Percentiles rank a stretch among this genome's conserved stretches.
phyloP scores from a whole-genome alignment of 306 rosid genomes.

The Pyrus communis region DNA sequence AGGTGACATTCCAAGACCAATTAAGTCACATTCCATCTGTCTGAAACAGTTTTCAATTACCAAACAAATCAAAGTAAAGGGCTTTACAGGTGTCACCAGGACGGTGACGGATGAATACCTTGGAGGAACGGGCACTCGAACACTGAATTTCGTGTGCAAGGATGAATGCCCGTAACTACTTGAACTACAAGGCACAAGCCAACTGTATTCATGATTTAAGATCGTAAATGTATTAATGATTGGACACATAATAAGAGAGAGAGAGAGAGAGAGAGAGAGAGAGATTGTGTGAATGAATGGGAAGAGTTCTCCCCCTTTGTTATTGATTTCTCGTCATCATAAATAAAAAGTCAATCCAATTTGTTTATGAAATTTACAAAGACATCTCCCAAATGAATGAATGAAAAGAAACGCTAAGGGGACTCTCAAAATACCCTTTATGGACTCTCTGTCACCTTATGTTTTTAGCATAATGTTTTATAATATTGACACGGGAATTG shows the following conservation, averaged over 20 bases:
- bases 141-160: no score
- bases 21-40: constrained; percentile 17
- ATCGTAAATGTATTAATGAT: no score
- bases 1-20: constrained; percentile 13
- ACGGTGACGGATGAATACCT: not conserved
- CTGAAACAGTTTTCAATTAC: not conserved
- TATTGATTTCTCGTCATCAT: constrained; percentile 47
- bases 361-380: constrained; percentile 23
- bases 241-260: not conserved
- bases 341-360: constrained; percentile 23
- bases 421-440: no score
- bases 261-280: constrained; percentile 4
- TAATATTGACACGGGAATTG: no score
- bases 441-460: no score
- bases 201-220: no score
- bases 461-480: no score
- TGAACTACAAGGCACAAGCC: no score
- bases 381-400: constrained; percentile 33
- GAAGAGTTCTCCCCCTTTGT: not conserved
- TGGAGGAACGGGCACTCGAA: no score
- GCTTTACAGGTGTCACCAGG: not conserved
- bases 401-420: not conserved
- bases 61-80: not conserved
- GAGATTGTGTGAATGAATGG: not conserved
- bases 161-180: no score